A percentile compares a stretch with the other conserved stretches of the same genome.
Evolutionary conservation across 768 basidiomycete species (phyloP).

Genomic region (Boletellus sp.): DNA sequence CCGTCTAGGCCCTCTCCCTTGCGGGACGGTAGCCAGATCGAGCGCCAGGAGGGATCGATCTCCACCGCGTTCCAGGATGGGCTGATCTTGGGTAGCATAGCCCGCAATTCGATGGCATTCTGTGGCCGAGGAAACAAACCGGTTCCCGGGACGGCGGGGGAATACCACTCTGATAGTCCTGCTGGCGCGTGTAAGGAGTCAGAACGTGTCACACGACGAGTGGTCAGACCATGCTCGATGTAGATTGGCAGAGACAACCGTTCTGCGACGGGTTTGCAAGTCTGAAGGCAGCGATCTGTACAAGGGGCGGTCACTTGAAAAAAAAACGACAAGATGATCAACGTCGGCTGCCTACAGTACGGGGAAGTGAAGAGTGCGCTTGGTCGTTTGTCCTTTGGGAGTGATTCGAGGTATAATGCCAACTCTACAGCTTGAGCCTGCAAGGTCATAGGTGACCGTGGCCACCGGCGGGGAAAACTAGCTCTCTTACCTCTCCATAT

Average conservation of each 20-base stretch:
- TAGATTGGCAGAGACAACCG: conserved; percentile 66
- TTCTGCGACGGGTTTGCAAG: conserved; percentile 58
- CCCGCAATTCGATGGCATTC: conserved; percentile 47
- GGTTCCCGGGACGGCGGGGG: conserved; percentile 59
- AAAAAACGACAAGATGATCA: neutral
- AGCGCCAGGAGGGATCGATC: conserved; percentile 62
- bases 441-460: neutral
- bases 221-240: conserved; percentile 65
- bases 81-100: conserved; percentile 58
- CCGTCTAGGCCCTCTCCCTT: conserved; percentile 65
- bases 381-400: conserved; percentile 65
- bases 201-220: conserved; percentile 6
- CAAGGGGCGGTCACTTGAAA: neutral
- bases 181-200: neutral
- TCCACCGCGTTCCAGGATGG: conserved; percentile 55
- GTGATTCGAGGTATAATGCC: conserved; percentile 55
- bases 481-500: conserved; percentile 53
- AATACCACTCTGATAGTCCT: conserved; percentile 81
- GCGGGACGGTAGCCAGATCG: conserved; percentile 67
- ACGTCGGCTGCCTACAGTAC: conserved; percentile 53
- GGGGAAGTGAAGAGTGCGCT: conserved; percentile 83
- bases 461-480: neutral
- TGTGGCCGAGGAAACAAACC: conserved; percentile 76
- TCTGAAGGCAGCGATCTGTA: conserved; percentile 85
- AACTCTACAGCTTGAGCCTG: conserved; percentile 74